Evolutionary conservation across 2,329 filamentous ascomycete species (phyloP), one percentile per base, ranked within the genome.

Genomic region (Microsporum canis): DNA sequence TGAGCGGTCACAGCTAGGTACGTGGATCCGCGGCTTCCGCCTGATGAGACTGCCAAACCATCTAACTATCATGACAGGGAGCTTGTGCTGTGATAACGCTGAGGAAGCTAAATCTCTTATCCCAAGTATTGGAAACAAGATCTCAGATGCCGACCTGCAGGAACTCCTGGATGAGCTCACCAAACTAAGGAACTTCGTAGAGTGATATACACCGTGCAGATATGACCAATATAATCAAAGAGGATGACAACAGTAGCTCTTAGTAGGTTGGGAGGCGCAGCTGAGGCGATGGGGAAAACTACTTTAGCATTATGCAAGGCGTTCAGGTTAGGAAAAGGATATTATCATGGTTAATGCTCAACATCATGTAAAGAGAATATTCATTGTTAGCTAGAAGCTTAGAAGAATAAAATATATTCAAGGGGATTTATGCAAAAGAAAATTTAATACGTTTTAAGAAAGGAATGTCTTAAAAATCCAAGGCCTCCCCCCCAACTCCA

Each of bases 31-130:
- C 12, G 29, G 51, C 14, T 34, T 14, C 4, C 39, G 7, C 17
- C 2, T 43, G n/a, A 10, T 5, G 47, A 6, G 10, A 12, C 14
- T 5, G 7, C 10, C 12, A 23, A 23, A 23, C 12, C 5, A 17
- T 36, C 33, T 59, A 27, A 41, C 38, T 41, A 4, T 34, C 17
- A 12, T 17, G 61, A 67, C 70, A 95, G 91, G 91, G 38, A 95
- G 89, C 36, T 80, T 99, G 43, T 96, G 91, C 75, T 96, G 91
- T 72, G 91, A 95, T 69, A 88, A 86, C 51, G 88, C 90, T 62
- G 94, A 99, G 71, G 95, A 99, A 77, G 94, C 94, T 63, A 96
- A 96, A 78, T 96, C 90, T 6, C 81, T 99, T 62, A 95, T 99
- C 65, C 95, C 94, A 0, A 96, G 83, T 67, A 74, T 99, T 58